Evolutionary conservation across 352 stramenopile species (phyloP).

Genomic region (Phytopythium delawarense): DNA sequence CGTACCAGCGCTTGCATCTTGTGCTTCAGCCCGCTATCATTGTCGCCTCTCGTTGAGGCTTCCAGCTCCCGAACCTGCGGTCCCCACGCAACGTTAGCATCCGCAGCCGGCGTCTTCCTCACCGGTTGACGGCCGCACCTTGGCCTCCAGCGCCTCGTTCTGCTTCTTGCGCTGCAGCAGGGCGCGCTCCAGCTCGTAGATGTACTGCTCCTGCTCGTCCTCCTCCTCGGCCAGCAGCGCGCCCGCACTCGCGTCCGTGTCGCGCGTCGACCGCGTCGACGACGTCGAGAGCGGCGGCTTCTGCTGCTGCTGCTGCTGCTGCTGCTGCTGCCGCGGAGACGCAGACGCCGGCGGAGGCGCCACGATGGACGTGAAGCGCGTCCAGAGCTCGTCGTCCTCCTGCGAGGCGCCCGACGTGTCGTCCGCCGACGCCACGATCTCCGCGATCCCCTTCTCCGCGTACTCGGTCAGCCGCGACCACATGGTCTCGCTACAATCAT

Average conservation of each 20-base stretch:
- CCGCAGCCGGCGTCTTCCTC: background rate
- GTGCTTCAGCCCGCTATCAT: constrained; percentile 4
- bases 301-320: constrained; percentile 8
- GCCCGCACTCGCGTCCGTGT: background rate
- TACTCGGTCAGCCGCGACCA: constrained; percentile 66
- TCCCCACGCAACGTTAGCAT: background rate
- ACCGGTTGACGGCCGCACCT: constrained; percentile 16
- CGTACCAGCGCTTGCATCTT: constrained; percentile 14
- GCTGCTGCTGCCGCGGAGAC: constrained; percentile 7
- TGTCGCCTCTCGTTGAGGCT: constrained; percentile 8
- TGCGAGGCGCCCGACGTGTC: constrained; percentile 28
- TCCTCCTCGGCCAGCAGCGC: constrained; percentile 18
- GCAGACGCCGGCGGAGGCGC: constrained; percentile 20
- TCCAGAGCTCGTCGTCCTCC: constrained; percentile 33
- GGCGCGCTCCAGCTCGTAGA: constrained; percentile 66
- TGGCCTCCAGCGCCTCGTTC: constrained; percentile 51
- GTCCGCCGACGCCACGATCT: constrained; percentile 39
- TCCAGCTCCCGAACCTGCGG: constrained; percentile 21
- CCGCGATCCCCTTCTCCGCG: constrained; percentile 42
- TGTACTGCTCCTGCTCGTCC: constrained; percentile 77
- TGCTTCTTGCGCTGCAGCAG: constrained; percentile 74
- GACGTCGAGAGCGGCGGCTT: background rate
- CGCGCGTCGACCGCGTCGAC: background rate
- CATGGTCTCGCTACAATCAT: no score
- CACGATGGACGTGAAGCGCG: constrained; percentile 39